phyloP scores from a whole-genome alignment of 2,329 filamentous ascomycete species.

The Aspergillus amoenus region DNA sequence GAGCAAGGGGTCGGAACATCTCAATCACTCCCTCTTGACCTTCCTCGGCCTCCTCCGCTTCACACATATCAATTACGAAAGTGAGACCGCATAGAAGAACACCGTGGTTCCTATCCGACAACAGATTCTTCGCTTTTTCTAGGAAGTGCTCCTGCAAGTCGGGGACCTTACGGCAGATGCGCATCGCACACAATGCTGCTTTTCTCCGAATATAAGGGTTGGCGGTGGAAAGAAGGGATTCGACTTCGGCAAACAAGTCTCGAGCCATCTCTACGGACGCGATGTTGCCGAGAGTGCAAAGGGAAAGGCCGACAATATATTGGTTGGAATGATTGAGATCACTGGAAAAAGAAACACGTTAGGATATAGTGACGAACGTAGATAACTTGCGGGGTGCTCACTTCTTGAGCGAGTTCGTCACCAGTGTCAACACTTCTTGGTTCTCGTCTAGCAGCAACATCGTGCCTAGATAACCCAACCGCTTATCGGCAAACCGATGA shows the following conservation, averaged over 20 bases:
- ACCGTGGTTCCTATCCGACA: constrained; percentile 93
- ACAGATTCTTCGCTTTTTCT: constrained; percentile 83
- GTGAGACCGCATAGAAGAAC: constrained; percentile 92
- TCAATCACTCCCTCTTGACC: constrained; percentile 88
- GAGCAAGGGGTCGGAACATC: constrained; percentile 84
- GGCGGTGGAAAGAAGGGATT: constrained; percentile 83
- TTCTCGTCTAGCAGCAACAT: constrained; percentile 97
- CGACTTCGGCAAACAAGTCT: constrained; percentile 94
- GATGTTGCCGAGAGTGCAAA: constrained; percentile 96
- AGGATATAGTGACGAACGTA: not conserved
- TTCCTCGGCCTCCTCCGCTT: constrained; percentile 88
- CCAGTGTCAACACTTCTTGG: constrained; percentile 93
- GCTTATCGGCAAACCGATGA: constrained; percentile 95
- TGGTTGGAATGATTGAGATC: constrained; percentile 97
- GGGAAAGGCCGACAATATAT: constrained; percentile 93
- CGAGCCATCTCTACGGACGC: constrained; percentile 97
- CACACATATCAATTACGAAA: constrained; percentile 85
- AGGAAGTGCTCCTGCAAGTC: constrained; percentile 96
- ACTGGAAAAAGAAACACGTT: constrained; percentile 53
- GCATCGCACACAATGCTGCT: constrained; percentile 97
- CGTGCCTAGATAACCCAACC: constrained; percentile 90
- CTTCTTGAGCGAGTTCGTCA: constrained; percentile 98
- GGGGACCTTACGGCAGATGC: constrained; percentile 96
- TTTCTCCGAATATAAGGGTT: constrained; percentile 99
- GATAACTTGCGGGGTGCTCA: constrained; percentile 46